Conservation (phyloP, 371 early-diverging fungal species). For the Dinochytrium kinnereticum region DNA sequence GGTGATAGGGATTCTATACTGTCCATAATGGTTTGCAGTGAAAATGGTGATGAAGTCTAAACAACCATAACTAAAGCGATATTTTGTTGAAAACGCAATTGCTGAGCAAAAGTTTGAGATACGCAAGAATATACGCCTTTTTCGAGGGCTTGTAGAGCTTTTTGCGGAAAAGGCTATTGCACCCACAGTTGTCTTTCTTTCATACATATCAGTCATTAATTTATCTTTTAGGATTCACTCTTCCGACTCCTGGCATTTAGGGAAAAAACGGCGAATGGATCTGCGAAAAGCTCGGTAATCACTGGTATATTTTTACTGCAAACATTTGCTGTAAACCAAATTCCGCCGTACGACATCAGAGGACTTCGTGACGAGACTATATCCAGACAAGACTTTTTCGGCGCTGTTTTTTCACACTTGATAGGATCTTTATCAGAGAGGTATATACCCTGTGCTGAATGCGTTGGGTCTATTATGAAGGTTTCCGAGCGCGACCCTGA, state of each 20-base stretch:
- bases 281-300: conserved; percentile 44
- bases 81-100: conserved; percentile 58
- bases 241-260: conserved; percentile 34
- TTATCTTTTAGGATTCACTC: conserved; percentile 7
- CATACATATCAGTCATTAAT: not conserved
- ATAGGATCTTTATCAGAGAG: not conserved
- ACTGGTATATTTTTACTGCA: conserved; percentile 62
- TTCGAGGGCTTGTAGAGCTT: conserved; percentile 64
- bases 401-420: not conserved
- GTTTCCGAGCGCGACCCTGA: not conserved
- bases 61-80: conserved; percentile 44
- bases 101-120: conserved; percentile 52
- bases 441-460: conserved; percentile 15
- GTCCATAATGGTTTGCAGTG: conserved; percentile 25
- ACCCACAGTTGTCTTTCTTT: conserved; percentile 65
- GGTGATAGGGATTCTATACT: conserved; percentile 31
- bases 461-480: not conserved
- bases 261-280: conserved; percentile 26
- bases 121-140: conserved; percentile 59
- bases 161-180: conserved; percentile 61
- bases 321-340: conserved; percentile 57
- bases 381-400: not conserved
- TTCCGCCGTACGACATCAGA: conserved; percentile 54
- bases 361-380: conserved; percentile 34
- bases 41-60: too few relatives aligned